phyloP scores from a whole-genome alignment of 306 rosid genomes.

The Pachyrhizus erosus region DNA sequence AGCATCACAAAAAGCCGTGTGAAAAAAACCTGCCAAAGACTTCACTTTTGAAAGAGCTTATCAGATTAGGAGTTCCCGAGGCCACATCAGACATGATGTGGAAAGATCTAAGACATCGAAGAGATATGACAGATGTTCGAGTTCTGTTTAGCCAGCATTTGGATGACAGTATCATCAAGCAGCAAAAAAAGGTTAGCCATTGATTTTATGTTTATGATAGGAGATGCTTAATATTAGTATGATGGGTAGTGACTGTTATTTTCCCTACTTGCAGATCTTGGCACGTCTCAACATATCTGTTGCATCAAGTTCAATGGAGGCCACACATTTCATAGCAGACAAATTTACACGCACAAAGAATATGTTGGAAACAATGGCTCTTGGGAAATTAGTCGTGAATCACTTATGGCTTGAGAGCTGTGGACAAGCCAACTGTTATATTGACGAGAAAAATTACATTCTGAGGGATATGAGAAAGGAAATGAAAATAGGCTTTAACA shows the following conservation, averaged over 20 bases:
- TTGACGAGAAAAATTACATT: constrained; percentile 82
- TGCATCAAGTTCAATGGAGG: constrained; percentile 71
- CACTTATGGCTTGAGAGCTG: constrained; percentile 89
- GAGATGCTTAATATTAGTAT: constrained; percentile 35
- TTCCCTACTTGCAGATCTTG: constrained; percentile 61
- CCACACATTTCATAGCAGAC: constrained; percentile 94
- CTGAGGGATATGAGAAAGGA: constrained; percentile 85
- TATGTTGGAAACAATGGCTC: constrained; percentile 93
- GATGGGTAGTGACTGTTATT: constrained; percentile 24
- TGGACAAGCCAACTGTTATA: constrained; percentile 80
- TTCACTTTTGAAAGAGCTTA: constrained; percentile 60
- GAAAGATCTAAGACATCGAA: constrained; percentile 73
- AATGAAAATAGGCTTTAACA: constrained; percentile 88
- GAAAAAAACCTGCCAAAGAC: constrained; percentile 55
- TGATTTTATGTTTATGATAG: constrained; percentile 24
- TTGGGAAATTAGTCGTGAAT: constrained; percentile 84
- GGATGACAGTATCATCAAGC: constrained; percentile 69
- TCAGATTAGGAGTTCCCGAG: constrained; percentile 54
- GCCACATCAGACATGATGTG: constrained; percentile 34
- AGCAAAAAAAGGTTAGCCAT: constrained; percentile 78
- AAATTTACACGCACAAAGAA: constrained; percentile 87
- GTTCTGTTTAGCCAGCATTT: constrained; percentile 88
- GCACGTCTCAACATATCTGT: constrained; percentile 68
- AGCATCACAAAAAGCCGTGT: constrained; percentile 45
- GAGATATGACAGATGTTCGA: constrained; percentile 71